Percentiles rank a stretch among this genome's conserved stretches.
Evolutionary conservation across 306 rosid species (phyloP).

Genomic region (Ormosia semicastrata): DNA sequence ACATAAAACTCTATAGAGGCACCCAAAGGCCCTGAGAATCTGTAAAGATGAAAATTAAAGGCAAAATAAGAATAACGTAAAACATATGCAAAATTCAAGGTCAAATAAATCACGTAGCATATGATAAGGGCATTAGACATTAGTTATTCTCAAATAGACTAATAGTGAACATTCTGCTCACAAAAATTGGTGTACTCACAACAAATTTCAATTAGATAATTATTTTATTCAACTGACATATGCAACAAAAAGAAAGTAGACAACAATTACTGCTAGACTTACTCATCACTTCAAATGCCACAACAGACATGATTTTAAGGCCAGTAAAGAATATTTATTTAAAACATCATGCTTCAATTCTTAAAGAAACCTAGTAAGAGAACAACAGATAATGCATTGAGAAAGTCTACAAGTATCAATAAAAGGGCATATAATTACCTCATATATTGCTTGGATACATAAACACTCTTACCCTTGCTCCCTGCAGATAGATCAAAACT

Average conservation of each 20-base stretch:
- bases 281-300: too few relatives aligned
- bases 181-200: neutral
- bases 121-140: neutral
- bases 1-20: neutral
- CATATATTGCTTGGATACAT: slow-evolving; percentile 94
- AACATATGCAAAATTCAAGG: neutral
- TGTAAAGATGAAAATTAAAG: slow-evolving; percentile 15
- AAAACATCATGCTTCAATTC: too few relatives aligned
- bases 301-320: too few relatives aligned
- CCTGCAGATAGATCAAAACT: slow-evolving; percentile 44
- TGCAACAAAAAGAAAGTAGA: too few relatives aligned
- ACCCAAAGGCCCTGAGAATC: neutral
- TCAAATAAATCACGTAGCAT: neutral
- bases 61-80: neutral
- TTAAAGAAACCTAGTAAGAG: neutral
- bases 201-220: neutral
- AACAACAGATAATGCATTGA: neutral
- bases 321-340: too few relatives aligned
- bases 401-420: neutral
- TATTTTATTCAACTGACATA: neutral
- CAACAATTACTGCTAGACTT: too few relatives aligned
- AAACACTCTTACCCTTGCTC: slow-evolving; percentile 86
- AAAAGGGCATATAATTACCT: slow-evolving; percentile 40
- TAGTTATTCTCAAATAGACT: neutral
- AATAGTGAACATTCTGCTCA: neutral